Conservation (phyloP, 2,329 filamentous ascomycete genomes). For the Phialophora macrospora region DNA sequence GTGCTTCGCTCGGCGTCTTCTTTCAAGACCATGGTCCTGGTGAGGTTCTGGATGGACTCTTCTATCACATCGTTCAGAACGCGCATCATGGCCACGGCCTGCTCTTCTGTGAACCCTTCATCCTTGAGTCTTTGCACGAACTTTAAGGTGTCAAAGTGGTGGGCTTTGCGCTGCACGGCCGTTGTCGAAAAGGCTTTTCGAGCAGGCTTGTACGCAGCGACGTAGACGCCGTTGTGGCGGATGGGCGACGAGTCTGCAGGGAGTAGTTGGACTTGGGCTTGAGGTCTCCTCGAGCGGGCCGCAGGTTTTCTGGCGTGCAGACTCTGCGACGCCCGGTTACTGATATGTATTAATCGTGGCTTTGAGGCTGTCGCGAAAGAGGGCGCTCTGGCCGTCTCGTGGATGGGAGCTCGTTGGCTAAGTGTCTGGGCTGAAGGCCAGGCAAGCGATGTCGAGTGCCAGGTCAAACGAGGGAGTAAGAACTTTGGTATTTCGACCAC, state of each 20-base stretch:
- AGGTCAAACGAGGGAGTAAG: conserved; percentile 50
- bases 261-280: conserved; percentile 24
- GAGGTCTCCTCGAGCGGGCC: conserved; percentile 18
- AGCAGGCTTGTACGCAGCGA: conserved; percentile 50
- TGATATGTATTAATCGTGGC: conserved; percentile 25
- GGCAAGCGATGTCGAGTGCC: conserved; percentile 37
- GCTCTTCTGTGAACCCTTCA: conserved; percentile 94
- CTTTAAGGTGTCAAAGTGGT: conserved; percentile 98
- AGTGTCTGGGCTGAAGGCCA: conserved; percentile 27
- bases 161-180: conserved; percentile 71
- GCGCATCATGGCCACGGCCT: conserved; percentile 98
- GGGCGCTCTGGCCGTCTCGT: conserved; percentile 16
- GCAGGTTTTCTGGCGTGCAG: conserved; percentile 15
- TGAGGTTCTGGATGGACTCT: conserved; percentile 97
- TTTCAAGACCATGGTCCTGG: conserved; percentile 94
- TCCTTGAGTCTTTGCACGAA: conserved; percentile 88
- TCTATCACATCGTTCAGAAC: conserved; percentile 96
- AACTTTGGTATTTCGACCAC: conserved; percentile 52
- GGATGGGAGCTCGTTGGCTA: conserved; percentile 9
- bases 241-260: conserved; percentile 42
- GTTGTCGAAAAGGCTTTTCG: conserved; percentile 63
- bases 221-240: conserved; percentile 55
- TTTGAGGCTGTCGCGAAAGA: conserved; percentile 23
- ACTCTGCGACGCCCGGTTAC: conserved; percentile 4
- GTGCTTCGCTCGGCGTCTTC: conserved; percentile 68